Evolutionary conservation across 2,329 filamentous ascomycete genomes (phyloP), one percentile per base, ranked within the genome.

Genomic region (Trichoderma sp.): DNA sequence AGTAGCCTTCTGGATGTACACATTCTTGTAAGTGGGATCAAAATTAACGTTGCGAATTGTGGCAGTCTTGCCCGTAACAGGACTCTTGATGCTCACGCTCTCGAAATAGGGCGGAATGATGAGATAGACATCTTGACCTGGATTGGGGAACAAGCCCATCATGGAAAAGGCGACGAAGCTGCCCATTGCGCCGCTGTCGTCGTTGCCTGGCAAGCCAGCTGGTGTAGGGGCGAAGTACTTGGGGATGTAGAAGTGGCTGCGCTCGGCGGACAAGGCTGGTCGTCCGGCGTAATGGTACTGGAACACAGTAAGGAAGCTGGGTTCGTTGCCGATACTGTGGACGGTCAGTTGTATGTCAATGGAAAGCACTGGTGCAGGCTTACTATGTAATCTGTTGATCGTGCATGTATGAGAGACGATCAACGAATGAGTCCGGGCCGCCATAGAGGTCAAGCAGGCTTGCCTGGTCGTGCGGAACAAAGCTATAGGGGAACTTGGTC

Each of bases 161-260:
- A 91, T 90, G 26, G 82, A 79, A 1, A 91, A 82, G 0, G 85
- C 85, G 0, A 86, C 78, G 66, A 90, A 91, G 0, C 83, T 83
- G 19, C 88, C 88, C 88, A 91, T 90, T 0, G 89, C 87, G 4
- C 89, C 89, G 54, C 82, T 83, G 72, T 91, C 89, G 66, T 91
- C 88, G 71, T 91, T 91, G 0, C 89, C 89, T 0, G 89, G 88
- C 7, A 91, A 82, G 0, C 88, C 89, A 1, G 76, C 77, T 0
- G 84, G 76, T 0, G 83, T 84, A 0, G 84, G 81, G 69, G 84
- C 82, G 78, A 91, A 91, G 70, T 81, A 85, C 0, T 79, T 78
- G 0, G 88, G 88, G 50, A 91, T 89, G 71, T 90, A 90, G 69
- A 79, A 84, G 70, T 90, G 88, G 0, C 82, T 81, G 54, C 85